Evolutionary conservation across 768 basidiomycete genomes (phyloP).

Genomic region (Tylopilus sp.): DNA sequence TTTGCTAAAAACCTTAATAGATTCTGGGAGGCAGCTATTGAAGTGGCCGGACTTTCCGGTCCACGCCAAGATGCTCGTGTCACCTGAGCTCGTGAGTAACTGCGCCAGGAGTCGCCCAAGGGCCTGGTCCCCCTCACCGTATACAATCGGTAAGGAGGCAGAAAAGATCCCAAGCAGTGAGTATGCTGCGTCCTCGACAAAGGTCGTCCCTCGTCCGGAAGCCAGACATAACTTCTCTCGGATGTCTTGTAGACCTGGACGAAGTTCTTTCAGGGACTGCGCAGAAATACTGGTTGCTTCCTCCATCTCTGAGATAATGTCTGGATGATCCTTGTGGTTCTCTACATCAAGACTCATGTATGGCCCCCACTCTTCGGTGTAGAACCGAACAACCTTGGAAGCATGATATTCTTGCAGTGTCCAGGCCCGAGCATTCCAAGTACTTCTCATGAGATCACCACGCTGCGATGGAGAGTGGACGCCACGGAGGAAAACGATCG

Average conservation of each 20-base stretch:
- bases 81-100: neutral
- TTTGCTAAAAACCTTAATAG: neutral
- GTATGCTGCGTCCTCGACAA: constrained; percentile 12
- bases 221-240: constrained; percentile 6
- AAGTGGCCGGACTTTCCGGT: neutral
- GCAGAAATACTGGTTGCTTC: neutral
- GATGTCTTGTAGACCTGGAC: constrained; percentile 1
- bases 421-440: neutral
- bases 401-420: constrained; percentile 13
- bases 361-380: constrained; percentile 5
- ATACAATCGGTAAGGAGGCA: constrained; percentile 1
- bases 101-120: constrained; percentile 8
- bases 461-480: neutral
- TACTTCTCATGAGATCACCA: neutral
- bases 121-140: constrained; percentile 10
- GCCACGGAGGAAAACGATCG: neutral
- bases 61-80: neutral
- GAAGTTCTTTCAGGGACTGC: neutral
- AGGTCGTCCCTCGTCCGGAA: constrained; percentile 5
- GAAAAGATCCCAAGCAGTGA: constrained; percentile 13
- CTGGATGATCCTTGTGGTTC: constrained; percentile 6
- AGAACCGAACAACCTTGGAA: no score
- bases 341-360: constrained; percentile 3
- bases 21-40: neutral
- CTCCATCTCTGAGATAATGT: constrained; percentile 10